A percentile compares a stretch with the other conserved stretches of the same genome.
Conservation (phyloP, 768 basidiomycete genomes). For the Termitomyces sp. region DNA sequence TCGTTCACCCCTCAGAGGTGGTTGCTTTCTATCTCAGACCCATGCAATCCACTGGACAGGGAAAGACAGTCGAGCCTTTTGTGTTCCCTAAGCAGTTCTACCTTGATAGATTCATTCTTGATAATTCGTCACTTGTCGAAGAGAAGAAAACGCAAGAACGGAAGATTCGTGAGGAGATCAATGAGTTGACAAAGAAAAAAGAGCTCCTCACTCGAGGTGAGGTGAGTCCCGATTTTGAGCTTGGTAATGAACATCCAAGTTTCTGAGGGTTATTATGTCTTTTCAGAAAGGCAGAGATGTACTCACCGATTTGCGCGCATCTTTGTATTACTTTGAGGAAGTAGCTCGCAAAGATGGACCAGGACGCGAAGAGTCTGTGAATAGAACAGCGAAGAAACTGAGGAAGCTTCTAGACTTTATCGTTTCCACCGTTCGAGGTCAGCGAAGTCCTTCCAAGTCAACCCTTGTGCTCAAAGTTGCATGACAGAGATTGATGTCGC, state of each 20-base stretch:
- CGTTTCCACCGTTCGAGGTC: conserved; percentile 52
- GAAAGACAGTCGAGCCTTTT: conserved; percentile 37
- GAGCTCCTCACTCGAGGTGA: conserved; percentile 46
- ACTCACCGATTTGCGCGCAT: conserved; percentile 52
- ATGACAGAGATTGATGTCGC: conserved; percentile 47
- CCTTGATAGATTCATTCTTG: conserved; percentile 65
- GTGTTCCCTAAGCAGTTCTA: conserved; percentile 61
- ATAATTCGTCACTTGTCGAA: conserved; percentile 44
- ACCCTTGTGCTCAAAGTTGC: neutral
- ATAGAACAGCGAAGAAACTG: conserved; percentile 43
- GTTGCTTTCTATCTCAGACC: conserved; percentile 47
- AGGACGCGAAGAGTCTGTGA: conserved; percentile 38
- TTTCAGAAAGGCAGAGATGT: conserved; percentile 53
- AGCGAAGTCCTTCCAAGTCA: neutral
- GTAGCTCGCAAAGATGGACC: conserved; percentile 48
- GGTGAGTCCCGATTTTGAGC: conserved; percentile 32
- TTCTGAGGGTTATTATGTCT: neutral
- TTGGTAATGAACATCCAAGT: neutral
- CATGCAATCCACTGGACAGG: conserved; percentile 10
- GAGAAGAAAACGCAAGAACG: conserved; percentile 30
- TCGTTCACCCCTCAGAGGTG: conserved; percentile 57
- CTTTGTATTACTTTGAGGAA: conserved; percentile 68
- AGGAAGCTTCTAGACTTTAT: conserved; percentile 46
- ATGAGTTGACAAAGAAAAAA: conserved; percentile 38
- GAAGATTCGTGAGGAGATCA: conserved; percentile 42